These are phyloP conservation scores for Hericium coralloides DNA, from an alignment of 768 basidiomycete genomes.

Conservation along the genomic window DNA sequence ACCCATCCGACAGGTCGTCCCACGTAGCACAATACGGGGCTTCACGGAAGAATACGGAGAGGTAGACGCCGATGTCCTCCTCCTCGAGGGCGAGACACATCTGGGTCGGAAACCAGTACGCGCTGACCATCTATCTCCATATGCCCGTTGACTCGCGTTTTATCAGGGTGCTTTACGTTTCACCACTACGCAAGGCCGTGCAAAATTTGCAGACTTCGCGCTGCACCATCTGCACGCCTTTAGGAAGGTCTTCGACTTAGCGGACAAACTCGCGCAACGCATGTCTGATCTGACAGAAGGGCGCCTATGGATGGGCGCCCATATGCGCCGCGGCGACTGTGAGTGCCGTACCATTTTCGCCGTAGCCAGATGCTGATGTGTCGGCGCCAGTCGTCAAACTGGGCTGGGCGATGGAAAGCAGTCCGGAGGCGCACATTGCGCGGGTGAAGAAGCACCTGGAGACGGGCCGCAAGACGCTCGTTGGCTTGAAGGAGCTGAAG, in stretches of 20 bases:
- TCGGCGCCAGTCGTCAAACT: slow-evolving; percentile 21
- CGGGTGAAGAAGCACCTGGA: slow-evolving; percentile 22
- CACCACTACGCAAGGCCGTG: slow-evolving; percentile 1
- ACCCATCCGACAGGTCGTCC: slow-evolving; percentile 28
- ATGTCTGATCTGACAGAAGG: slow-evolving; percentile 24
- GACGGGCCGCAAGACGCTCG: slow-evolving; percentile 21
- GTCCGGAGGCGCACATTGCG: slow-evolving; percentile 27
- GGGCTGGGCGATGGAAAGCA: slow-evolving; percentile 27
- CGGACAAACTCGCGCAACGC: slow-evolving; percentile 21
- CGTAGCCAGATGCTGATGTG: neutral
- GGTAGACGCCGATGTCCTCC: slow-evolving; percentile 27
- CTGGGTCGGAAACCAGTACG: slow-evolving; percentile 31
- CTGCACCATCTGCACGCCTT: slow-evolving; percentile 1
- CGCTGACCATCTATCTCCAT: slow-evolving; percentile 13
- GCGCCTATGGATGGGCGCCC: slow-evolving; percentile 32
- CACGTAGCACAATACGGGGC: slow-evolving; percentile 28
- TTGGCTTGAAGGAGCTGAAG: neutral
- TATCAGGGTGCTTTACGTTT: slow-evolving; percentile 13
- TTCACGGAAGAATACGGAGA: slow-evolving; percentile 30
- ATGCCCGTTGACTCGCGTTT: neutral
- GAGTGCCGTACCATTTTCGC: slow-evolving; percentile 3
- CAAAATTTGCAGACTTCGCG: slow-evolving; percentile 5
- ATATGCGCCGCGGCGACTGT: slow-evolving; percentile 38
- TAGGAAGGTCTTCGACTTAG: slow-evolving; percentile 20
- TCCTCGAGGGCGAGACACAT: slow-evolving; percentile 33